A percentile compares a stretch with the other conserved stretches of the same genome.
Evolutionary conservation across 345 rosid species (phyloP).

Genomic region (Erodium maritimum): DNA sequence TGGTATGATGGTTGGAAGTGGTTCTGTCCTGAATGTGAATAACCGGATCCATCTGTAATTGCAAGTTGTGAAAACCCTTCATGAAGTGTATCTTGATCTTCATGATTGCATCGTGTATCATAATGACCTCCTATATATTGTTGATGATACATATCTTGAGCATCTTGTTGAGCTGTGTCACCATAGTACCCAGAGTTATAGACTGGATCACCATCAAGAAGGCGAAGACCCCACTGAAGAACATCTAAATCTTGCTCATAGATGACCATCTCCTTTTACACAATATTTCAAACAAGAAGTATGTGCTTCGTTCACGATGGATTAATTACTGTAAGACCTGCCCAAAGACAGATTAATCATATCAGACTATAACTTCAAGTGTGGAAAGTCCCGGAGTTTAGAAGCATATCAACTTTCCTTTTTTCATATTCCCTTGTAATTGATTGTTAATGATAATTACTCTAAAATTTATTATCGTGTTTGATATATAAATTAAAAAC

Average conservation of each 20-base stretch:
- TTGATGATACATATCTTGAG: slow-evolving; percentile 18
- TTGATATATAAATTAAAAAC: too few relatives aligned
- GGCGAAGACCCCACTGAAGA: slow-evolving; percentile 40
- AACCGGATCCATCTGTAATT: slow-evolving; percentile 34
- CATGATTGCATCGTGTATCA: slow-evolving; percentile 60
- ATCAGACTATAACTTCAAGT: too few relatives aligned
- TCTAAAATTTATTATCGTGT: too few relatives aligned
- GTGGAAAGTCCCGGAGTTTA: too few relatives aligned
- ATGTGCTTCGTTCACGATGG: neutral
- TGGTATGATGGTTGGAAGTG: slow-evolving; percentile 21
- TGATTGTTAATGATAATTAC: too few relatives aligned
- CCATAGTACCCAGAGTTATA: slow-evolving; percentile 40
- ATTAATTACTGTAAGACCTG: neutral
- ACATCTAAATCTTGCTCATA: slow-evolving; percentile 40
- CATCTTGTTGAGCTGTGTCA: slow-evolving; percentile 29
- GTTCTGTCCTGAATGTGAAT: slow-evolving; percentile 26
- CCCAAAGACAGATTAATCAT: neutral
- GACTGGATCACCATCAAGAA: slow-evolving; percentile 45
- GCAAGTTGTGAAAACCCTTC: slow-evolving; percentile 78
- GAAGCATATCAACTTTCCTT: too few relatives aligned
- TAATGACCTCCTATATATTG: slow-evolving; percentile 36
- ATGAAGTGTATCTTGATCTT: slow-evolving; percentile 53
- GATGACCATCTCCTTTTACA: slow-evolving; percentile 17
- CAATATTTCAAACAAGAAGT: neutral
- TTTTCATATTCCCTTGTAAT: too few relatives aligned